A percentile compares a stretch with the other conserved stretches of the same genome.
Evolutionary conservation across 257 asterid genomes (phyloP).

Genomic region (Henckelia pumila): DNA sequence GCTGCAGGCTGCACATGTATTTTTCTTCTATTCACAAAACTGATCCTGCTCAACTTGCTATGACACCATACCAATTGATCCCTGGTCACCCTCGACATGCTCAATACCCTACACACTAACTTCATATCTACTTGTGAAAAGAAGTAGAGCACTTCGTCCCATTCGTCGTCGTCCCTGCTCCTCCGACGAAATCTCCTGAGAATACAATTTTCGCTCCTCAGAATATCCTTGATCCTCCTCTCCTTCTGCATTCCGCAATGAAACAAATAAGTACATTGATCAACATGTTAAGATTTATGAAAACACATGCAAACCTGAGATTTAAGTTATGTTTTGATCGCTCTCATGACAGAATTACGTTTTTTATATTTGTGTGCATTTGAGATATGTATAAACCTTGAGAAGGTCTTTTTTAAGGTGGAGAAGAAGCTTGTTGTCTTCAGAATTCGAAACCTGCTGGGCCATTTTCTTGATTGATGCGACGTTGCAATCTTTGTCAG

Average conservation of each 20-base stretch:
- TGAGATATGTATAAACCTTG: too few relatives aligned
- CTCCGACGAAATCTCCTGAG: constrained; percentile 48
- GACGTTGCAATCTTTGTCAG: constrained; percentile 62
- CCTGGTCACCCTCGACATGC: constrained; percentile 59
- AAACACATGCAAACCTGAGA: too few relatives aligned
- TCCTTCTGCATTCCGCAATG: constrained; percentile 60
- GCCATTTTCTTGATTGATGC: constrained; percentile 34
- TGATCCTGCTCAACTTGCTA: constrained; percentile 61
- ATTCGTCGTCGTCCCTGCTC: constrained; percentile 46
- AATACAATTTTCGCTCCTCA: constrained; percentile 76
- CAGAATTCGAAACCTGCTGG: constrained; percentile 52
- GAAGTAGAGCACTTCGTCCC: constrained; percentile 68
- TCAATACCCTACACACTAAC: constrained; percentile 71
- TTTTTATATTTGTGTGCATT: too few relatives aligned
- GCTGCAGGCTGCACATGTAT: constrained; percentile 57
- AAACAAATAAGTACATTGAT: neutral
- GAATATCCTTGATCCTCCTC: constrained; percentile 61
- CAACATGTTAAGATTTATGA: neutral
- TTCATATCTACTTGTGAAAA: constrained; percentile 85
- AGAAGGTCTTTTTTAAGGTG: constrained; percentile 58
- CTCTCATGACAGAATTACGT: too few relatives aligned
- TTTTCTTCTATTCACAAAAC: constrained; percentile 55
- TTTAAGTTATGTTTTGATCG: too few relatives aligned
- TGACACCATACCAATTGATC: constrained; percentile 83
- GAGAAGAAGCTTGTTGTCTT: constrained; percentile 46